A percentile compares a stretch with the other conserved stretches of the same genome.
phyloP scores from a whole-genome alignment of 2,329 filamentous ascomycete species.

The Parascedosporium putredinis region DNA sequence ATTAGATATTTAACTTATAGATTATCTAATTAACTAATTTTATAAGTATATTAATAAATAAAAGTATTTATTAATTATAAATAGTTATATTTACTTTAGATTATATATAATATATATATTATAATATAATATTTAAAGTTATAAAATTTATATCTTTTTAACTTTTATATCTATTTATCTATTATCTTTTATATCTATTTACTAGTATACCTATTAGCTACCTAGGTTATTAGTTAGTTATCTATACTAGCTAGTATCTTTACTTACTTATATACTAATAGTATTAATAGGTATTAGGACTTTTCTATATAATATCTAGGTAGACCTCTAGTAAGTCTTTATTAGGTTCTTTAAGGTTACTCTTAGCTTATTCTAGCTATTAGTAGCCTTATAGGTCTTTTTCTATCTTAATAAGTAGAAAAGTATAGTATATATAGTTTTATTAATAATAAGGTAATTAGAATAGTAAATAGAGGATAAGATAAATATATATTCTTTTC shows the following conservation, averaged over 20 bases:
- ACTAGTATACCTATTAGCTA: too few species aligned
- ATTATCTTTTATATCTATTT: too few species aligned
- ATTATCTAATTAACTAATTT: background rate
- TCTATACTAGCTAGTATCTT: background rate
- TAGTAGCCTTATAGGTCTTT: too few species aligned
- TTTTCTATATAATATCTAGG: too few species aligned
- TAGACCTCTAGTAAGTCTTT: too few species aligned
- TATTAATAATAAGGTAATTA: too few species aligned
- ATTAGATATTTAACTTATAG: background rate
- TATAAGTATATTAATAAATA: conserved; percentile 3
- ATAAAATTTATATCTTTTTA: background rate
- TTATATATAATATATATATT: background rate
- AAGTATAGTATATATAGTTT: background rate
- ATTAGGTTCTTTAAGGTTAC: too few species aligned
- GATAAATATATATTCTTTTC: background rate
- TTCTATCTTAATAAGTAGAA: too few species aligned
- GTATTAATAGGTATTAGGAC: too few species aligned
- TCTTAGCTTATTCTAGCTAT: too few species aligned
- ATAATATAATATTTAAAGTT: background rate
- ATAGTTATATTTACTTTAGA: background rate
- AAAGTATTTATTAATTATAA: background rate
- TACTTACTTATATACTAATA: background rate
- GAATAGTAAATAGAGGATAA: too few species aligned
- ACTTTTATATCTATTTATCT: background rate
- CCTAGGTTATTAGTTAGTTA: background rate